Conservation (phyloP, 352 stramenopile species). For the Phytophthora pisi region DNA sequence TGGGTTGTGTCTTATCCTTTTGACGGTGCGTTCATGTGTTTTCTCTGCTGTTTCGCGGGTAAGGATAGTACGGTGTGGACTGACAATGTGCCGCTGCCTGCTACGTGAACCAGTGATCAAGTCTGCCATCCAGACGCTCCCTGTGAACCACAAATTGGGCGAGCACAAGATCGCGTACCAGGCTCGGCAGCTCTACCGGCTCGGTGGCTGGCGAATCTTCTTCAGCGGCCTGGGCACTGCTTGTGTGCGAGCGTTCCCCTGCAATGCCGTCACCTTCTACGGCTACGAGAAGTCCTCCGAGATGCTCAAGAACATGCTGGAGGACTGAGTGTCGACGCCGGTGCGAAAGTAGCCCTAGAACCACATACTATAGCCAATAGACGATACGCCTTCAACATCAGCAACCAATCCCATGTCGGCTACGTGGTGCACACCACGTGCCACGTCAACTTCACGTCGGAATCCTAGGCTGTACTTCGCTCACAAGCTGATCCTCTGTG, state of each 20-base stretch:
- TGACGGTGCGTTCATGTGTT: conserved; percentile 53
- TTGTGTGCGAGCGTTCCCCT: conserved; percentile 81
- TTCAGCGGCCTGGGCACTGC: conserved; percentile 79
- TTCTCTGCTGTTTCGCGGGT: conserved; percentile 7
- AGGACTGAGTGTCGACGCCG: conserved; percentile 21
- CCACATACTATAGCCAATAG: conserved; percentile 10
- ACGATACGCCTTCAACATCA: conserved; percentile 25
- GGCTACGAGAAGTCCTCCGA: conserved; percentile 82
- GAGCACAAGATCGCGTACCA: conserved; percentile 83
- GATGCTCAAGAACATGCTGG: conserved; percentile 58
- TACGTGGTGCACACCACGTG: conserved; percentile 18
- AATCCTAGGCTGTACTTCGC: too few species aligned
- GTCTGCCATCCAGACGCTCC: conserved; percentile 82
- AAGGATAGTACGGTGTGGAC: conserved; percentile 9
- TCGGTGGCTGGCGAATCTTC: conserved; percentile 76
- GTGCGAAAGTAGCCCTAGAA: conserved; percentile 19
- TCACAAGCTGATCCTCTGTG: conserved; percentile 1
- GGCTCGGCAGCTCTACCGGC: conserved; percentile 60
- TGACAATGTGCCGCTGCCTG: conserved; percentile 4
- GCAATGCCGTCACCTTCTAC: conserved; percentile 89
- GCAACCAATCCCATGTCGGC: conserved; percentile 20
- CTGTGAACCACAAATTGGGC: conserved; percentile 51
- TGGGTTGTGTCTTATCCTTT: conserved; percentile 86
- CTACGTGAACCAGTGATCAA: conserved; percentile 68
- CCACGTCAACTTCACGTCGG: conserved; percentile 26